Evolutionary conservation across 805 yeast species (phyloP), one percentile per base, ranked within the genome.

Genomic region (Candida lessepsii): DNA sequence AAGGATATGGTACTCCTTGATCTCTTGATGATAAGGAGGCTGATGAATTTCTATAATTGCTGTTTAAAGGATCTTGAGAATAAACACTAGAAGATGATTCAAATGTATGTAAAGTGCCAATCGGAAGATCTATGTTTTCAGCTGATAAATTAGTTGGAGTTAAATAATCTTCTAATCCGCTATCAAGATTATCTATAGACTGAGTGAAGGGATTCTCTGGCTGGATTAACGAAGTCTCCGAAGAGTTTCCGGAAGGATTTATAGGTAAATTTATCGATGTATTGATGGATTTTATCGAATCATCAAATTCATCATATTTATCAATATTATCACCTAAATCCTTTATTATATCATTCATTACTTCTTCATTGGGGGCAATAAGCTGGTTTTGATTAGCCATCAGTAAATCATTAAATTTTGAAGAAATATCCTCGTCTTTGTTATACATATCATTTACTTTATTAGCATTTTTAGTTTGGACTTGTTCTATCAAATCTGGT

Each of bases 1-100:
- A 19, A 11, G 58, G 56, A 39, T 53, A 53, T 13, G 38, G 42
- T 7, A 21, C 15, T 19, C 24, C 19, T 7, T 14, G 26, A 17
- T 11, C 30, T 26, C 24, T 33, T 8, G 34, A 28, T 14, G n/a
- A 13, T 16, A 29, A 29, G 5, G 38, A 31, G 9, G 9, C n/a
- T 19, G 29, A 26, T 9, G 34, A 29, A 19, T 21, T 19, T 26
- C 9, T 9, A 24, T 32, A 27, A 31, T 15, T 20, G 8, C 9
- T 9, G 23, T 6, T 20, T 20, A 20, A 6, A 20, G 29, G 27
- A 7, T 27, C 33, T 11, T 31, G 25, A 9, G 28, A 29, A 19
- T 39, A 32, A 25, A 33, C 21, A 25, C 38, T 33, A 3, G 33
- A 16, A 4, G 18, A 16, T 3, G 41, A 38, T 24, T 46, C 36